Percentiles rank a stretch among this genome's conserved stretches.
These are phyloP conservation scores for Hyphopichia buzzinii DNA, from an alignment of 1,139 yeast species.

Conservation along the genomic window DNA sequence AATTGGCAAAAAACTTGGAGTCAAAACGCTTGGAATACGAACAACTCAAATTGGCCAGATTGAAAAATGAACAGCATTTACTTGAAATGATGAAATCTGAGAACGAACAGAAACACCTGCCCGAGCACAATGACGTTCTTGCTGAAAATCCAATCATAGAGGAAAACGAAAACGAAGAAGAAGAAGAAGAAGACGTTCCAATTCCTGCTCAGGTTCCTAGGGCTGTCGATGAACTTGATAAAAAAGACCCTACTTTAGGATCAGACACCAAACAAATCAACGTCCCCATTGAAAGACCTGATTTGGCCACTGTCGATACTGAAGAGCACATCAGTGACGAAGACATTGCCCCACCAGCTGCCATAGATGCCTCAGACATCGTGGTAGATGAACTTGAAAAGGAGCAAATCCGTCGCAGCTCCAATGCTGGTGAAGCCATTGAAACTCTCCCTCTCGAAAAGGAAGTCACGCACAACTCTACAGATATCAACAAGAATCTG, in stretches of 20 bases:
- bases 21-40: constrained; percentile 32
- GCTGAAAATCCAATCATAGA: constrained; percentile 5
- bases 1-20: constrained; percentile 29
- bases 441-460: neutral
- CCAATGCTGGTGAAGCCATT: constrained; percentile 1
- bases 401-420: constrained; percentile 9
- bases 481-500: neutral
- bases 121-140: too few species aligned
- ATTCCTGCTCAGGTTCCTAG: constrained; percentile 11
- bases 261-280: constrained; percentile 1
- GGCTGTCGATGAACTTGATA: constrained; percentile 21
- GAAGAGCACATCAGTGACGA: neutral
- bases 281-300: constrained; percentile 10
- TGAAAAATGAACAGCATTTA: constrained; percentile 20
- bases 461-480: neutral
- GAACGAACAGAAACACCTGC: neutral
- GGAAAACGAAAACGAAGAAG: constrained; percentile 8
- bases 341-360: constrained; percentile 5
- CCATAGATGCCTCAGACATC: constrained; percentile 18
- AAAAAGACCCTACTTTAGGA: constrained; percentile 8
- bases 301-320: constrained; percentile 10
- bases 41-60: constrained; percentile 19
- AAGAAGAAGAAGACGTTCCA: constrained; percentile 17
- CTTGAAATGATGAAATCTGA: constrained; percentile 10
- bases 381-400: constrained; percentile 27